Evolutionary conservation across 768 basidiomycete genomes (phyloP).

Genomic region (Russula compacta): DNA sequence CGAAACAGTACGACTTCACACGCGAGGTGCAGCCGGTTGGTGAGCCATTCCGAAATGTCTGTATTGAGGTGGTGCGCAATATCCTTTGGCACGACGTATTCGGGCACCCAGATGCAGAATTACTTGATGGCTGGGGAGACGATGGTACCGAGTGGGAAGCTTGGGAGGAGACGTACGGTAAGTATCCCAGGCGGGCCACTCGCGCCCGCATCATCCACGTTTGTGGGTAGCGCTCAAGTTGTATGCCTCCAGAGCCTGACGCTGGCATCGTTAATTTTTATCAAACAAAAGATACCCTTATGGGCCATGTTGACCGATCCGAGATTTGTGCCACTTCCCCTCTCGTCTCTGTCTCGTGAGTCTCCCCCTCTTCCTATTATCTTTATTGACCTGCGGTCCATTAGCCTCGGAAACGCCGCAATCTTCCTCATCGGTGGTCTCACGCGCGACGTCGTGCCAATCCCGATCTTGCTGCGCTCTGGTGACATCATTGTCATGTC

Average conservation of each 20-base stretch:
- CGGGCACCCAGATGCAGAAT: slow-evolving; percentile 21
- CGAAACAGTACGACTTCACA: slow-evolving; percentile 88
- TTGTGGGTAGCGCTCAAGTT: not conserved
- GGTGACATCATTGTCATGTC: slow-evolving; percentile 94
- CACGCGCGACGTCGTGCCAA: slow-evolving; percentile 67
- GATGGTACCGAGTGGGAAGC: slow-evolving; percentile 53
- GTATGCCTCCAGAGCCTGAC: slow-evolving; percentile 60
- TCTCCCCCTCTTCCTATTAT: not conserved
- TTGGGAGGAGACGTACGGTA: slow-evolving; percentile 79
- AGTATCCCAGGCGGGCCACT: not conserved
- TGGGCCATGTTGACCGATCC: slow-evolving; percentile 96
- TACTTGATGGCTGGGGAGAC: slow-evolving; percentile 40
- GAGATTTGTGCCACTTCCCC: slow-evolving; percentile 90
- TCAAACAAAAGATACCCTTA: slow-evolving; percentile 84
- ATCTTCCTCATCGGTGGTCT: slow-evolving; percentile 84
- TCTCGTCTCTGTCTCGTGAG: slow-evolving; percentile 88
- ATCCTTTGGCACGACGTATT: slow-evolving; percentile 71
- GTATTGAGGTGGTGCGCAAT: slow-evolving; percentile 47
- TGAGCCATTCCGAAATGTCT: slow-evolving; percentile 44
- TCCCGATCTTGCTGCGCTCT: slow-evolving; percentile 77
- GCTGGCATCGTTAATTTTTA: slow-evolving; percentile 98
- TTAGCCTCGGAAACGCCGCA: slow-evolving; percentile 79
- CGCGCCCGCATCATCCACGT: not conserved
- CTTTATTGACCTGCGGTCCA: not conserved
- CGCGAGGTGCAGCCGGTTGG: slow-evolving; percentile 59